Base-by-base conservation (phyloP, 345 rosid species). In the Euphorbia tirucalli region DNA sequence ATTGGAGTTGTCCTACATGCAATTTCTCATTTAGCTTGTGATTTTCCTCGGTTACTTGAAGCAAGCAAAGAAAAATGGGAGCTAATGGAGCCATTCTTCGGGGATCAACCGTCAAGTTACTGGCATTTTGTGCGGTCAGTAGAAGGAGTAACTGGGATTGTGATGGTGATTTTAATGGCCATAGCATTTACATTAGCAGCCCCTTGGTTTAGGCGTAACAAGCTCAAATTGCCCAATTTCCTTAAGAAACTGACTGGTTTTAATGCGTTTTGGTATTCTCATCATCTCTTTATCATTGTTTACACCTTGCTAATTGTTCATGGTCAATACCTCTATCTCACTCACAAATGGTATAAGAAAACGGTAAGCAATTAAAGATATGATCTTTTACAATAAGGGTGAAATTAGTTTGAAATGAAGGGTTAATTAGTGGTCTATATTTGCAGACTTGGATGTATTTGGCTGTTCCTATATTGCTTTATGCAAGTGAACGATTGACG, bases 261-360 rank as follows among this genome's bases (percentile, higher is more conserved):
- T 79, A 91, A 91, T 73, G 94, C 95, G 70, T 91, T 91, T 63
- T 89, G 97, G 97, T 91, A 91, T 72, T 87, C 94, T 21, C 95
- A 91, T 74, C 97, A 91, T 43, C 77, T 91, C 59, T 91, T 91
- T 44, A 70, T 89, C 78, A 81, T 91, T 21, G 97, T 91, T 80
- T 91, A 89, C 73, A 25, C 80, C 24, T 81, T 89, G 71, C 93
- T 91, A 43, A 44, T 91, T 70, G 87, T 84, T 4, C 97, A 91
- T 67, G 97, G 97, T 7, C 65, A 71, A 50, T 79, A 78, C 77
- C 85, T 91, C 30, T 91, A 89, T 80, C 80, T 89, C 27, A 81
- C 83, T 63, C 73, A 82, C 55, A 75, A 84, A 31, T 85, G 89
- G 91, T 83, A 79, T 77, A 80, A 82, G 80, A 91, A 88, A 71